phyloP scores from a whole-genome alignment of 208 protist species.

The Porcisia deanei region DNA sequence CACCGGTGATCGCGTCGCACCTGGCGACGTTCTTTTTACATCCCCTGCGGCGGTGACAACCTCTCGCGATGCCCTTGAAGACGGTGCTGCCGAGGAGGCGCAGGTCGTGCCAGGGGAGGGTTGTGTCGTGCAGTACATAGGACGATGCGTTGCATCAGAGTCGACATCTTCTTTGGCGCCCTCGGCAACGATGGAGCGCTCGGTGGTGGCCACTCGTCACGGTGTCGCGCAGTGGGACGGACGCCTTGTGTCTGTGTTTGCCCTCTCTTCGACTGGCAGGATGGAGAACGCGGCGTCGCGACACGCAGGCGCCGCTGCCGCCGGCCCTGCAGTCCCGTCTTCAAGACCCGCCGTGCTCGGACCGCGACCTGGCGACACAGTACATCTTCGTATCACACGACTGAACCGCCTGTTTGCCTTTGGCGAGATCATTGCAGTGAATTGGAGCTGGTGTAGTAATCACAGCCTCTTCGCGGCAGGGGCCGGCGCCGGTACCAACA shows the following conservation, averaged over 20 bases:
- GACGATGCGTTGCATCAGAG: background rate
- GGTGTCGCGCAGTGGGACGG: constrained; percentile 81
- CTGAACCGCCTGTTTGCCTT: constrained; percentile 54
- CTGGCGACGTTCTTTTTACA: constrained; percentile 58
- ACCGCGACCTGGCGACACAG: constrained; percentile 55
- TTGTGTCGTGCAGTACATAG: constrained; percentile 49
- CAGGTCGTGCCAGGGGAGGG: constrained; percentile 54
- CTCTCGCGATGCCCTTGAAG: background rate
- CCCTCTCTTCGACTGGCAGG: background rate
- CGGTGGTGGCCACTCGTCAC: constrained; percentile 46
- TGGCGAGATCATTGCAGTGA: constrained; percentile 77
- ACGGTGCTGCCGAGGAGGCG: background rate
- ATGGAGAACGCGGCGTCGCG: background rate
- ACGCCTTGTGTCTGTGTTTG: constrained; percentile 48
- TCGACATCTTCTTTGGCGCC: background rate
- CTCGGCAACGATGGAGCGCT: constrained; percentile 12
- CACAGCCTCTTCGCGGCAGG: constrained; percentile 6
- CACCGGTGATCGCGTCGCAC: constrained; percentile 40
- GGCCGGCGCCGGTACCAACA: background rate
- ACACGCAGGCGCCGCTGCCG: background rate
- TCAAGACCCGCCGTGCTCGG: constrained; percentile 35
- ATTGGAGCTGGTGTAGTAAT: constrained; percentile 64
- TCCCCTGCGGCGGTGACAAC: constrained; percentile 1
- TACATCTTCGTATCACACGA: constrained; percentile 66
- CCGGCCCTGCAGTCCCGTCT: background rate